These are phyloP conservation scores for Golubevia sp. DNA, from an alignment of 1,284 basidiomycete species.

Conservation along the genomic window DNA sequence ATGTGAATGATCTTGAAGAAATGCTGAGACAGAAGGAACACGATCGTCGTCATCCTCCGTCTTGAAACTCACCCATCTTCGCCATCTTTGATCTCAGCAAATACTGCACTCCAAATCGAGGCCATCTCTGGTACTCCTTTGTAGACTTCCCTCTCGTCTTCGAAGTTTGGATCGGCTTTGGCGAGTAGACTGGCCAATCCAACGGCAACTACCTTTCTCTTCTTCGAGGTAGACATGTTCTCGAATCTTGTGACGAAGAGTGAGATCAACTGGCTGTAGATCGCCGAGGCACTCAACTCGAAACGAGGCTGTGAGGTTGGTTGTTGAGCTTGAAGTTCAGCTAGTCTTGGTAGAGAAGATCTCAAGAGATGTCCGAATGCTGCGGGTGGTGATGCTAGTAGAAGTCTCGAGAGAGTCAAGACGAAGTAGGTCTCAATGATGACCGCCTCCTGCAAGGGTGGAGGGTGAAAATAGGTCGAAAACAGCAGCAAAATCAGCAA, in stretches of 20 bases:
- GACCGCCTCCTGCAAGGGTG: slow-evolving; percentile 26
- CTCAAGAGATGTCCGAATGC: slow-evolving; percentile 35
- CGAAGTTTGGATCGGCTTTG: background rate
- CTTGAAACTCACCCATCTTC: background rate
- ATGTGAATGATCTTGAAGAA: slow-evolving; percentile 7
- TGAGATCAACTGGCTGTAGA: slow-evolving; percentile 24
- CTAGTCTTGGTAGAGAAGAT: slow-evolving; percentile 12
- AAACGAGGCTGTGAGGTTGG: background rate
- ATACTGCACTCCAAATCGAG: slow-evolving; percentile 45
- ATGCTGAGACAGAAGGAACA: background rate
- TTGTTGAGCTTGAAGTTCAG: background rate
- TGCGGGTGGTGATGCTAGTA: slow-evolving; percentile 19
- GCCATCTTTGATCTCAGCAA: slow-evolving; percentile 36
- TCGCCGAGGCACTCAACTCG: background rate
- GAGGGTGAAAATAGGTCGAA: background rate
- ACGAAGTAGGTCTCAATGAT: slow-evolving; percentile 41
- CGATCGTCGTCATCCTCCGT: background rate
- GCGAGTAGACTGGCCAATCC: slow-evolving; percentile 30
- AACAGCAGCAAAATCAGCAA: too few relatives aligned
- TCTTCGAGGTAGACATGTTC: slow-evolving; percentile 42
- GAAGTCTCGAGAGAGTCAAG: slow-evolving; percentile 38
- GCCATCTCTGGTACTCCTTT: slow-evolving; percentile 31
- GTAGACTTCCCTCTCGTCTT: slow-evolving; percentile 13
- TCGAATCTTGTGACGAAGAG: slow-evolving; percentile 33
- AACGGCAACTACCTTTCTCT: slow-evolving; percentile 38